These are phyloP conservation scores for Diddensiella transvaalensis DNA, from an alignment of 805 yeast genomes.

Conservation along the genomic window DNA sequence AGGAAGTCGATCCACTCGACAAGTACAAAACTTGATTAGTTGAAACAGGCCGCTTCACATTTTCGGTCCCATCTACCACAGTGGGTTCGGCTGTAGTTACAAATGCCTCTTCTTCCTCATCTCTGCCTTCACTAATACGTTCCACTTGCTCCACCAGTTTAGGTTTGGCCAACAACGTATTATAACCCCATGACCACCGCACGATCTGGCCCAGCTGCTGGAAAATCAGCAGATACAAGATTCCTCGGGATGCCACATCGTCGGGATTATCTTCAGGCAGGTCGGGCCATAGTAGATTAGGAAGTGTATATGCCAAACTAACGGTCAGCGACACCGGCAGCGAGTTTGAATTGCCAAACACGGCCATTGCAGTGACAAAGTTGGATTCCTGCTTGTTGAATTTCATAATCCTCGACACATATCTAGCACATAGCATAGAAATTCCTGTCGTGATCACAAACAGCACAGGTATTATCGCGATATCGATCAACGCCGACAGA, in stretches of 20 bases:
- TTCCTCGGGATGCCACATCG: slow-evolving; percentile 59
- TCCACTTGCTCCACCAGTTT: slow-evolving; percentile 10
- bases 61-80: background rate
- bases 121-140: background rate
- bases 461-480: slow-evolving; percentile 79
- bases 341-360: slow-evolving; percentile 93
- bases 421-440: slow-evolving; percentile 59
- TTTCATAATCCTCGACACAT: slow-evolving; percentile 49
- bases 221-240: slow-evolving; percentile 55
- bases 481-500: slow-evolving; percentile 70
- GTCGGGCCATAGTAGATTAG: slow-evolving; percentile 56
- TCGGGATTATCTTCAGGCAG: slow-evolving; percentile 52
- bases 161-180: slow-evolving; percentile 49
- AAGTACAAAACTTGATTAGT: background rate
- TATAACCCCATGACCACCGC: slow-evolving; percentile 73
- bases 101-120: slow-evolving; percentile 6
- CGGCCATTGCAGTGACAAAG: slow-evolving; percentile 95
- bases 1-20: background rate
- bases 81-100: background rate
- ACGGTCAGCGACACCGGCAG: slow-evolving; percentile 86
- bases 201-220: slow-evolving; percentile 66
- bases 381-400: slow-evolving; percentile 76
- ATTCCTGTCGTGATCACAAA: slow-evolving; percentile 79
- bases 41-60: background rate
- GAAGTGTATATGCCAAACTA: slow-evolving; percentile 60